These are phyloP conservation scores for Ustilago cynodontis DNA, from an alignment of 1,284 basidiomycete genomes.

Conservation along the genomic window DNA sequence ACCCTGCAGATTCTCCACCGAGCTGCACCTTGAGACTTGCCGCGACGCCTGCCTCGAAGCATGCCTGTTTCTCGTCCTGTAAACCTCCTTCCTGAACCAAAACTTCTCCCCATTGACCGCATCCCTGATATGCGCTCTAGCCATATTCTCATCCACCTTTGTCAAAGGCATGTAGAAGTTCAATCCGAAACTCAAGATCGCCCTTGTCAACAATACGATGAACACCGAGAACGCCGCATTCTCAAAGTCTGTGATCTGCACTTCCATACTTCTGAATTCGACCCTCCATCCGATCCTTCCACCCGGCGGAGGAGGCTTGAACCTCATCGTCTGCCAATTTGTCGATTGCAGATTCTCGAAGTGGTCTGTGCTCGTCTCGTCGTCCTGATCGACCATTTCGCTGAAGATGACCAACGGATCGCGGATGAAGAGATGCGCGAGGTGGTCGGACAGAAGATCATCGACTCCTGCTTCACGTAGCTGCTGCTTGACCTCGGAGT, in stretches of 20 bases:
- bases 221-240: slow-evolving; percentile 97
- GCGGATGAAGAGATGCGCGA: slow-evolving; percentile 96
- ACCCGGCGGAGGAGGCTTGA: slow-evolving; percentile 91
- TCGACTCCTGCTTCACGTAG: slow-evolving; percentile 77
- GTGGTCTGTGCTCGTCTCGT: slow-evolving; percentile 87
- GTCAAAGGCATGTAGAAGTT: slow-evolving; percentile 98
- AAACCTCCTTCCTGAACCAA: slow-evolving; percentile 89
- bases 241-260: slow-evolving; percentile 98
- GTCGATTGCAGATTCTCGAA: slow-evolving; percentile 99
- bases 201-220: slow-evolving; percentile 90
- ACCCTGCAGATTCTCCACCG: slow-evolving; percentile 27
- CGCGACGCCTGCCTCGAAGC: slow-evolving; percentile 52
- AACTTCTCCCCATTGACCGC: slow-evolving; percentile 82
- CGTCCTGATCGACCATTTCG: slow-evolving; percentile 93
- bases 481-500: slow-evolving; percentile 74
- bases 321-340: slow-evolving; percentile 98
- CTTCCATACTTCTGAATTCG: slow-evolving; percentile 98
- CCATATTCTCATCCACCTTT: slow-evolving; percentile 98
- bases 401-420: slow-evolving; percentile 96
- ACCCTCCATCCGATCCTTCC: slow-evolving; percentile 97
- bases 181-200: slow-evolving; percentile 88
- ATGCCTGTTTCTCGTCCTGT: slow-evolving; percentile 72
- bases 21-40: slow-evolving; percentile 23
- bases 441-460: slow-evolving; percentile 86
- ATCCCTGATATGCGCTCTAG: slow-evolving; percentile 84